Conservation (phyloP, 148 eudicot species). For the Rheum nobile region DNA sequence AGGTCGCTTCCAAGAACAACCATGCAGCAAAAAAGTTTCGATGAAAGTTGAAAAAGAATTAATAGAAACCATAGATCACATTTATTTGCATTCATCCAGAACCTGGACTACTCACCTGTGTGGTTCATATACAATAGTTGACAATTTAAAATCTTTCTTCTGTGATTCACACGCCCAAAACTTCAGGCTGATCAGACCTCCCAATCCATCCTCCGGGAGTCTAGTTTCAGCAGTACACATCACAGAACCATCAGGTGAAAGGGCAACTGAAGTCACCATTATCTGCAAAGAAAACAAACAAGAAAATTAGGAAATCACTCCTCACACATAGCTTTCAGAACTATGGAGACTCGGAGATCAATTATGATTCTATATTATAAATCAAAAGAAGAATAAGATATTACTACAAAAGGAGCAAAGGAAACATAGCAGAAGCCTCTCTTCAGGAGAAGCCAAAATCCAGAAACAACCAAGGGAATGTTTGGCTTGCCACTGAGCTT, state of each 20-base stretch:
- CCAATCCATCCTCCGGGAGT: constrained; percentile 86
- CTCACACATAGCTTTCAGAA: not conserved
- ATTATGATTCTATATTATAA: not conserved
- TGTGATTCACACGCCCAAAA: constrained; percentile 59
- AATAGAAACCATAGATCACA: not conserved
- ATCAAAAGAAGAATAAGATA: not conserved
- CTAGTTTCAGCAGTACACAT: constrained; percentile 86
- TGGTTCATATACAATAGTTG: constrained; percentile 88
- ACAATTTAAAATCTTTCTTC: constrained; percentile 60
- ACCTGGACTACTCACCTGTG: constrained; percentile 51
- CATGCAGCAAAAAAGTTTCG: not conserved
- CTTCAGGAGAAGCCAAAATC: not conserved
- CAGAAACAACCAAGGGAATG: not conserved
- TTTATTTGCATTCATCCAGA: not conserved
- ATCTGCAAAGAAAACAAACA: constrained; percentile 37
- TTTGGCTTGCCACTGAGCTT: not conserved
- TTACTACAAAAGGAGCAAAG: not conserved
- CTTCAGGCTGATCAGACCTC: constrained; percentile 78
- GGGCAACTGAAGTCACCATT: constrained; percentile 52
- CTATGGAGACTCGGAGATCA: not conserved
- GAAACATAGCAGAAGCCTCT: not conserved
- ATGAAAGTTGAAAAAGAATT: not conserved
- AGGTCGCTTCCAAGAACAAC: not conserved
- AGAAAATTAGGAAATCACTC: not conserved
- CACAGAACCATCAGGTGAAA: constrained; percentile 67